Percentiles rank a stretch among this genome's conserved stretches.
phyloP scores from a whole-genome alignment of 2,329 filamentous ascomycete species.

The Claviceps quebecensis region DNA sequence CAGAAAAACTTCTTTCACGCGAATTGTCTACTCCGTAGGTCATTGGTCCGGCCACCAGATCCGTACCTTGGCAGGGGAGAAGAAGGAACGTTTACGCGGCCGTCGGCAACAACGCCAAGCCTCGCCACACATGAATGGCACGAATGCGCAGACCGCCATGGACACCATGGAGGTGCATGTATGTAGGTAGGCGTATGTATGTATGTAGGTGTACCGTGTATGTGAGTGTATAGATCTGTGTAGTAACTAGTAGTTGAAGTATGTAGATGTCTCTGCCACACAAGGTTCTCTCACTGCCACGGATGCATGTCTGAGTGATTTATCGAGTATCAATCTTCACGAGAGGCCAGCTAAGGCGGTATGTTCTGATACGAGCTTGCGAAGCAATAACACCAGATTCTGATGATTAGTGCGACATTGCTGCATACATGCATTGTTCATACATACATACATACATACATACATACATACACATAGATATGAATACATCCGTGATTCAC shows the following conservation, averaged over 20 bases:
- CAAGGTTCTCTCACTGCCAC: not conserved
- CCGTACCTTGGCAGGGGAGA: not conserved
- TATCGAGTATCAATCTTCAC: not conserved
- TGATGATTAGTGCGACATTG: not conserved
- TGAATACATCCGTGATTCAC: no score
- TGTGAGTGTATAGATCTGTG: not conserved
- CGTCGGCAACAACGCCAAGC: conserved; percentile 1
- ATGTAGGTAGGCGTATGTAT: not conserved
- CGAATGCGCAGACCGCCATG: not conserved
- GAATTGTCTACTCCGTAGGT: not conserved
- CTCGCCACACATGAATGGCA: not conserved
- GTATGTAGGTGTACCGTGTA: not conserved
- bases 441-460: no score
- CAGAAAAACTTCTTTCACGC: not conserved
- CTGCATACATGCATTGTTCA: not conserved
- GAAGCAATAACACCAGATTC: not conserved
- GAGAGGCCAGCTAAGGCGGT: not conserved
- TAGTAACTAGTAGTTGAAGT: not conserved
- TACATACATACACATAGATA: no score
- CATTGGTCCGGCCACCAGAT: not conserved
- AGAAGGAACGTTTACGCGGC: not conserved
- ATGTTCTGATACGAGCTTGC: not conserved
- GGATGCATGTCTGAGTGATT: not conserved
- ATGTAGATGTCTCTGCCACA: not conserved
- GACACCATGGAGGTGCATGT: not conserved